A percentile compares a stretch with the other conserved stretches of the same genome.
phyloP scores from a whole-genome alignment of 805 yeast species.

The Wickerhamomyces queroliae region DNA sequence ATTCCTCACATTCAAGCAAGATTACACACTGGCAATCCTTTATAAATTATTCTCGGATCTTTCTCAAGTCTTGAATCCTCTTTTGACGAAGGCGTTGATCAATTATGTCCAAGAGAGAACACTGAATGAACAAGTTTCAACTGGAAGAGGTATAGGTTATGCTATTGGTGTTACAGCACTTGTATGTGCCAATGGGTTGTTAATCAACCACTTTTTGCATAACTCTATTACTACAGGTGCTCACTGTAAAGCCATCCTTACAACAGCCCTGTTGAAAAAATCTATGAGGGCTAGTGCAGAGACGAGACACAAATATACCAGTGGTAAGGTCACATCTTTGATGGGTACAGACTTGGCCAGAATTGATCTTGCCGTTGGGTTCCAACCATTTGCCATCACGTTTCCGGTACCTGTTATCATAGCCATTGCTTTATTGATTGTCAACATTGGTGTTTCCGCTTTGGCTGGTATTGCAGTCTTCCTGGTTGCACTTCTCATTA shows the following conservation, averaged over 20 bases:
- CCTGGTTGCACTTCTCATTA: conserved; percentile 38
- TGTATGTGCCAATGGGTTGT: conserved; percentile 32
- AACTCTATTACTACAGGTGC: conserved; percentile 57
- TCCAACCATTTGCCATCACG: conserved; percentile 49
- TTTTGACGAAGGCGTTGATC: conserved; percentile 48
- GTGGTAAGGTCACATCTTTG: conserved; percentile 63
- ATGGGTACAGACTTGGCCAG: conserved; percentile 75
- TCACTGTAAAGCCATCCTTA: conserved; percentile 56
- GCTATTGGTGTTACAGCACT: conserved; percentile 47
- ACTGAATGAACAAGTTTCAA: conserved; percentile 28
- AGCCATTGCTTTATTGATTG: conserved; percentile 53
- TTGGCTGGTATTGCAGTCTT: conserved; percentile 60
- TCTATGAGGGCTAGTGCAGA: conserved; percentile 50
- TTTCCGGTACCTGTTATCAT: conserved; percentile 60
- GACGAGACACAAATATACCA: conserved; percentile 48
- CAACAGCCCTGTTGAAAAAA: conserved; percentile 61
- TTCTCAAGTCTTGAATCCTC: conserved; percentile 45
- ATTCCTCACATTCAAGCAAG: conserved; percentile 42
- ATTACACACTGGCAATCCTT: conserved; percentile 34
- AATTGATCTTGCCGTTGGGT: conserved; percentile 61
- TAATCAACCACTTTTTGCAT: conserved; percentile 46
- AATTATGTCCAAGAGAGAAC: conserved; percentile 43
- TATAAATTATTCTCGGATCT: conserved; percentile 41
- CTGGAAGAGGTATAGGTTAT: conserved; percentile 52
- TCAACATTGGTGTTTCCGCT: conserved; percentile 64